Conservation (phyloP, 2,329 filamentous ascomycete species). For the Myrmaecium sp. region DNA sequence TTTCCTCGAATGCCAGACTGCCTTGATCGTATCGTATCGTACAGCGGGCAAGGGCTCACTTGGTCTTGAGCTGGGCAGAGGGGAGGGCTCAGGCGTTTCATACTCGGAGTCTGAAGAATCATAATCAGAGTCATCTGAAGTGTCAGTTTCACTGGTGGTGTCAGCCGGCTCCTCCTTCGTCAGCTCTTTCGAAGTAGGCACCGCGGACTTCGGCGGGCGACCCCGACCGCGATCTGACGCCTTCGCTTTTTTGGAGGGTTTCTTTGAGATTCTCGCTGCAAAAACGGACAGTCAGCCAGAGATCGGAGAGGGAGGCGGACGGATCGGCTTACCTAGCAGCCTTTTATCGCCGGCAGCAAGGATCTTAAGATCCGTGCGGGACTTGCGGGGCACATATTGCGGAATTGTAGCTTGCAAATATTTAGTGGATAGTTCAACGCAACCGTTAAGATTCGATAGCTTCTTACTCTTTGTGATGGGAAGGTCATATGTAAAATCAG, state of each 20-base stretch:
- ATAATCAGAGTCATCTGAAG: constrained; percentile 32
- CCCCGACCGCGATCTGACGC: constrained; percentile 1
- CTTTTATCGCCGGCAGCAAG: constrained; percentile 25
- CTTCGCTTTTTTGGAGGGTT: constrained; percentile 12
- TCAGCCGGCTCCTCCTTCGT: constrained; percentile 20
- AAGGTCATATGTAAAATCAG: constrained; percentile 23
- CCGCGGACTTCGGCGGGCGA: neutral
- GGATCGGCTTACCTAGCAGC: constrained; percentile 12
- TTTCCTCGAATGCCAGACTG: constrained; percentile 41
- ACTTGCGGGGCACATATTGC: constrained; percentile 25
- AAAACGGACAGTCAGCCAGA: neutral
- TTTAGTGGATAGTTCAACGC: constrained; percentile 9
- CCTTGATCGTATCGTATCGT: constrained; percentile 43
- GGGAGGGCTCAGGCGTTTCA: constrained; percentile 37
- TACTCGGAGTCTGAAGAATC: constrained; percentile 34
- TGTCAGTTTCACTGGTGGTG: constrained; percentile 29
- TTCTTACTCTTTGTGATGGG: constrained; percentile 27
- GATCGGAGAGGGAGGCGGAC: neutral
- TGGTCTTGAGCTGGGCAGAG: constrained; percentile 35
- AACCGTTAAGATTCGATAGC: constrained; percentile 2
- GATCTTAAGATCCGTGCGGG: constrained; percentile 28
- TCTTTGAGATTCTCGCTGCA: constrained; percentile 18
- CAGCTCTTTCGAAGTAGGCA: too few relatives aligned
- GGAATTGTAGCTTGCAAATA: constrained; percentile 21
- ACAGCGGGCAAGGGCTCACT: constrained; percentile 34